Base-by-base conservation (phyloP, 1,284 basidiomycete genomes). In the Naganishia cerealis region DNA sequence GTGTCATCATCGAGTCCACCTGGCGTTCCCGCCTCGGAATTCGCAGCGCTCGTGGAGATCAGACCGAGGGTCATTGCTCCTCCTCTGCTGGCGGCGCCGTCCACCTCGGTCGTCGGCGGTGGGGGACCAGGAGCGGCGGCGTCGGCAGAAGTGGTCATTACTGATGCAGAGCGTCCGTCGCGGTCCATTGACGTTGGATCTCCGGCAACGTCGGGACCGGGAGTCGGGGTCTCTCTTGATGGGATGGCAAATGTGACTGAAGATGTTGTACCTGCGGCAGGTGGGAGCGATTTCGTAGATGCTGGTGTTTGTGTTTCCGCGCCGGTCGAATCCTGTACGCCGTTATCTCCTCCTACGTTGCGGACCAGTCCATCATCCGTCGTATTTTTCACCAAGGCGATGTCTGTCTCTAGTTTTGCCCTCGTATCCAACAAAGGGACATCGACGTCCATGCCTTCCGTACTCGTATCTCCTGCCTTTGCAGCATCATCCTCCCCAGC, bases 211-310 rank as follows among this genome's bases (percentile, higher is more conserved):
- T 6, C 29, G n/a, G 42, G 57, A 24, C n/a, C 29, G 40, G 57
- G 15, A 18, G 57, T 18, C 21, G 40, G 9, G 38, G 61, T 54
- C 53, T 63, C 61, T 5, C 50, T 50, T 4, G 48, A 53, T 8
- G 61, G 61, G 16, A 63, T 63, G 18, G 39, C 61, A 33, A 63
- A 63, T 52, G 61, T 63, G 4, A 63, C 61, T 10, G 61, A 63
- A 13, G 38, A 15, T 3, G 50, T 53, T 16, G 36, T 12, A 16
- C 13, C 36, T 6, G 21, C 39, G 36, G 21, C 13, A 4, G 38
- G 38, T 1, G 33, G n/a, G 18, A 36, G n/a, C 21, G 15, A 6
- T 36, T 24, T 21, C 16, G 39, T 38, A 13, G 55, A 10, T 1
- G 55, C 7, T 38, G 48, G 24, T 8, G 36, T n/a, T 39, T 50